Percentiles rank a stretch among this genome's conserved stretches.
These are phyloP conservation scores for Maudiozyma barnettii DNA, from an alignment of 805 yeast genomes.

Conservation along the genomic window DNA sequence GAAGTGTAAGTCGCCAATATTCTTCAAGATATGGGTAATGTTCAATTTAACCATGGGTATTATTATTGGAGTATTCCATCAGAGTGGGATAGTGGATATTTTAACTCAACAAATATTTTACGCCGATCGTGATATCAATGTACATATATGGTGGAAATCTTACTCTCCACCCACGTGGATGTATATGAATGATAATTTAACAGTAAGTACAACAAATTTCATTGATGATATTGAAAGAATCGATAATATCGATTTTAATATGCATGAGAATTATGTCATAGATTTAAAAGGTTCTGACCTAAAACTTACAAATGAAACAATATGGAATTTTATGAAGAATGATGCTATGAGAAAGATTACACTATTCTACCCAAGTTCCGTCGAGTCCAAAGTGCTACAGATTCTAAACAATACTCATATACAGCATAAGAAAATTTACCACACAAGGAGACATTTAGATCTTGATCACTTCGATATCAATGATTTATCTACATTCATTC, in stretches of 20 bases:
- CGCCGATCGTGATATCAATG: slow-evolving; percentile 19
- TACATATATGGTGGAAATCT: slow-evolving; percentile 84
- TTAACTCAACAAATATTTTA: background rate
- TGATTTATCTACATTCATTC: slow-evolving; percentile 38
- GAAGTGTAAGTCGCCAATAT: slow-evolving; percentile 28
- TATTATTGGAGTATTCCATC: slow-evolving; percentile 76
- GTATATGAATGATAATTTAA: slow-evolving; percentile 27
- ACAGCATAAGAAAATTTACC: slow-evolving; percentile 25
- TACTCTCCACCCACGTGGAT: slow-evolving; percentile 92
- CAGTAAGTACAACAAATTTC: slow-evolving; percentile 16
- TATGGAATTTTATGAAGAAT: slow-evolving; percentile 10
- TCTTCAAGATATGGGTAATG: slow-evolving; percentile 40
- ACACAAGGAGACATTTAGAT: slow-evolving; percentile 46
- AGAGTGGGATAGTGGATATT: slow-evolving; percentile 75
- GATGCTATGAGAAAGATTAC: slow-evolving; percentile 1
- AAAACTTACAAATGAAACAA: slow-evolving; percentile 16
- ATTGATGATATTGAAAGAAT: slow-evolving; percentile 16
- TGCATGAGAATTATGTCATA: slow-evolving; percentile 24
- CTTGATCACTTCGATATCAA: slow-evolving; percentile 61
- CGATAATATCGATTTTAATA: slow-evolving; percentile 11
- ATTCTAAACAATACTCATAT: background rate
- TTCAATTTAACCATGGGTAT: slow-evolving; percentile 55
- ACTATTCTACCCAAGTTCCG: slow-evolving; percentile 17
- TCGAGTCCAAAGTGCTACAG: slow-evolving; percentile 4
- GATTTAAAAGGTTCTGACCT: slow-evolving; percentile 40